Base-by-base conservation (phyloP, 164 flowering plant species). In the Nelumbo lutea region DNA sequence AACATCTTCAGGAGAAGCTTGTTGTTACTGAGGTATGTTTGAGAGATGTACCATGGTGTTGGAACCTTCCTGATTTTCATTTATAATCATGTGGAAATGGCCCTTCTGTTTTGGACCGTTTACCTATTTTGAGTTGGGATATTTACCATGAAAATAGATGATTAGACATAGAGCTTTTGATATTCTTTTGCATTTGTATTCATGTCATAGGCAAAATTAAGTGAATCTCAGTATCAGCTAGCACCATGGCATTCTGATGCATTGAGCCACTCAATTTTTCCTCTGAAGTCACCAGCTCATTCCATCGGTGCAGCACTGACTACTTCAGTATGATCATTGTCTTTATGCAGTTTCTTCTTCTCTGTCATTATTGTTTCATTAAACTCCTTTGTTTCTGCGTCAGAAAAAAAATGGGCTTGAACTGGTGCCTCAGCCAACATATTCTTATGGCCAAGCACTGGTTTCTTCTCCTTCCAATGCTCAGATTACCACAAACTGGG, bases 1-100 rank as follows among this genome's bases (percentile, higher is more conserved):
- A 84, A 75, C 94, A 92, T 84, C 82, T 95, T 71, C 94, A 86
- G 73, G 97, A 95, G 78, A 86, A 88, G 76, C 91, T 95, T 42
- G 68, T 78, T 62, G 65, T 84, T 58, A 87, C 90, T 73, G 97
- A 95, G 99, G 99, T 92, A 79, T 67, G 75, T 63, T 55, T 69
- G 43, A 59, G 11, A 2, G 48, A 11, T 13, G 41, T 41, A 53
- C 58, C 14, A 47, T 47, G 13, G 15, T 58, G 11, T 5, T 4
- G 52, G 14, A 58, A 9, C 50, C 9, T 6, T 56, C 58, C 39
- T 59, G 14, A 40, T 43, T 27, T 27, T 72, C 50, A 15, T 3
- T 4, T 47, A 53, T 52, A 45, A 48, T 15, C 58, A 44, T 45
- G 39, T 42, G n/a, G 9, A 43, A 71, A 15, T 11, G 14, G 38